phyloP scores from a whole-genome alignment of 2,329 filamentous ascomycete species.

The Annulohypoxylon truncatum region DNA sequence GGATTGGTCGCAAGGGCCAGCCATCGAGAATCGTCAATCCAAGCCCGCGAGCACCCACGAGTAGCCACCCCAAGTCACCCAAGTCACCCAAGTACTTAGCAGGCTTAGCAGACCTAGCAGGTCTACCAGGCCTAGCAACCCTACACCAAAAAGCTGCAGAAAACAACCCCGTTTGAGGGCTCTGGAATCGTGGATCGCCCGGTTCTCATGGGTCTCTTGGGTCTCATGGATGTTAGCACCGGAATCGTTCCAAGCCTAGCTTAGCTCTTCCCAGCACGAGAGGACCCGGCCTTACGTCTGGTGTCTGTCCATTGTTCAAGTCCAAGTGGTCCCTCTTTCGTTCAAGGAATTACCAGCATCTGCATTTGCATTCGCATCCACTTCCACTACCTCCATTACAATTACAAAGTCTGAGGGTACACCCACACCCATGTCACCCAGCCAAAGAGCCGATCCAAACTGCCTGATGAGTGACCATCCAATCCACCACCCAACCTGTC shows the following conservation, averaged over 20 bases:
- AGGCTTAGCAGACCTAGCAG: neutral
- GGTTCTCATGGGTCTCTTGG: conserved; percentile 22
- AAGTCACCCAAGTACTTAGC: neutral
- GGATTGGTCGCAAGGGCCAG: conserved; percentile 34
- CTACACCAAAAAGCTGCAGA: conserved; percentile 25
- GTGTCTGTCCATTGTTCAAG: neutral
- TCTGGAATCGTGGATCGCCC: conserved; percentile 38
- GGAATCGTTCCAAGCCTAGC: conserved; percentile 38
- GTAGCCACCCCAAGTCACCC: neutral
- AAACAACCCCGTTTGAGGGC: conserved; percentile 22
- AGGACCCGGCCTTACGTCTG: conserved; percentile 14
- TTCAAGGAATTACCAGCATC: conserved; percentile 42
- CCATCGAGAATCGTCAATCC: conserved; percentile 37
- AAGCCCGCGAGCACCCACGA: too few relatives aligned
- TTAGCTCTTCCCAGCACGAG: conserved; percentile 23
- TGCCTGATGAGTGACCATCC: conserved; percentile 40
- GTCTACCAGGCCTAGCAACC: conserved; percentile 11
- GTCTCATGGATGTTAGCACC: conserved; percentile 33
- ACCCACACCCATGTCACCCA: conserved; percentile 41
- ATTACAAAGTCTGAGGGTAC: conserved; percentile 38
- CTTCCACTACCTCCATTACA: conserved; percentile 18
- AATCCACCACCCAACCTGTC: conserved; percentile 30
- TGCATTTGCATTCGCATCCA: conserved; percentile 28
- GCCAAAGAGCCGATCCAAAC: conserved; percentile 43
- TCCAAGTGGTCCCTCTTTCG: conserved; percentile 24